phyloP scores from a whole-genome alignment of 164 flowering plant species.

The Vitis labrusca region DNA sequence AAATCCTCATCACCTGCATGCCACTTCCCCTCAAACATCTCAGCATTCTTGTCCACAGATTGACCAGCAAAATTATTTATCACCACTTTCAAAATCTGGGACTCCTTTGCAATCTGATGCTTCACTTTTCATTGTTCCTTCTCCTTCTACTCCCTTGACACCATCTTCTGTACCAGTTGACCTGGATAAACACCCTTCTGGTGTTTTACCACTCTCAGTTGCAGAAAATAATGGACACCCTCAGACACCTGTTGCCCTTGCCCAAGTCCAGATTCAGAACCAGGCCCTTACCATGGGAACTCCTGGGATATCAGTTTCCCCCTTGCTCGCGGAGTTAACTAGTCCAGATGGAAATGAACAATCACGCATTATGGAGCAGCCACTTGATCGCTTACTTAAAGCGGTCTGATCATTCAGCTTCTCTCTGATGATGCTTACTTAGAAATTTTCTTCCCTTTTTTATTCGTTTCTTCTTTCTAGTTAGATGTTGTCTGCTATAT shows the following conservation, averaged over 20 bases:
- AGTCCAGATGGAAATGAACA: background rate
- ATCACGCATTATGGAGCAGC: background rate
- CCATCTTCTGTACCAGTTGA: background rate
- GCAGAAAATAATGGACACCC: background rate
- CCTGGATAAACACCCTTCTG: background rate
- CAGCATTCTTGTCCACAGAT: constrained; percentile 2
- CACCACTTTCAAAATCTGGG: background rate
- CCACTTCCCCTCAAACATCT: background rate
- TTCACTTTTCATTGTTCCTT: background rate
- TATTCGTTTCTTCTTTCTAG: background rate
- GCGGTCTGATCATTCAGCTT: background rate
- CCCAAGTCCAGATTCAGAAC: background rate
- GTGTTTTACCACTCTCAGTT: background rate
- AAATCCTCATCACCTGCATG: background rate
- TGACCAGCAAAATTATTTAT: constrained; percentile 1
- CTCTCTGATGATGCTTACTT: no score
- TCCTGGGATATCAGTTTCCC: background rate
- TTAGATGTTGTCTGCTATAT: no score
- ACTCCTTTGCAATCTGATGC: background rate
- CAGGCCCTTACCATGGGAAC: background rate
- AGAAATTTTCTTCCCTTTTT: background rate
- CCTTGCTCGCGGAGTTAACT: background rate
- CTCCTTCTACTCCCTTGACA: background rate
- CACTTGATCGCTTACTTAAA: constrained; percentile 4
- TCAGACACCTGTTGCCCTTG: background rate